Base-by-base conservation (phyloP, 1,139 yeast species). In the Diutina ranongensis region DNA sequence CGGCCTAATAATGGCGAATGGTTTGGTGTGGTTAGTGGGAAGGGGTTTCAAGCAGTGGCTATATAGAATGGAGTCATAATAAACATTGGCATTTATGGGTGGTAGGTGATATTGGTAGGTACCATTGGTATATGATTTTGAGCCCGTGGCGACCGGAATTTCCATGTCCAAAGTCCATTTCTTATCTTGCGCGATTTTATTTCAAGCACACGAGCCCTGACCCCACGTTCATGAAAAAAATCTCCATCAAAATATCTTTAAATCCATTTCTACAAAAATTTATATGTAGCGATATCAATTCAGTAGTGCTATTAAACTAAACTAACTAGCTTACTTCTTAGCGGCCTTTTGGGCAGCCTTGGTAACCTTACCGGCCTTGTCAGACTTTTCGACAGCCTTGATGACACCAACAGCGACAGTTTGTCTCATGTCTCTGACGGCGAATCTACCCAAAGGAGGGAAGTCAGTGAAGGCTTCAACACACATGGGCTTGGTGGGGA, bases 351-450 rank as follows among this genome's bases (percentile, higher is more conserved):
- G 81, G 71, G 97, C 97, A 74, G 98, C 94, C 89, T 92, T 92
- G 92, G 98, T 92, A 64, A 92, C 96, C 92, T 92, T 92, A 79
- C 94, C 95, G 65, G 87, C 86, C 76, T 78, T 80, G 77, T 83
- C 94, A 58, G 94, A 68, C 86, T 92, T 92, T 69, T 80, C 96
- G 65, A 92, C 97, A 61, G 94, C 76, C 86, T 89, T 89, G 92
- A 89, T 87, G 71, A 89, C 97, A 87, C 97, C 97, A 71, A 89
- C 97, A 69, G 97, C 97, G 65, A 89, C 97, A 61, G 97, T 88
- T 77, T 87, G 96, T 83, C 97, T 86, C 97, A 88, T 88, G 76
- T 88, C 97, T 83, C 97, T 92, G 80, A 88, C 97, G 68, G 97
- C 96, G 80, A 88, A 88, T 82, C 96, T 87, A 72, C 96, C 96